phyloP scores from a whole-genome alignment of 1,284 basidiomycete genomes.

The Cutaneotrichosporon sp. region DNA sequence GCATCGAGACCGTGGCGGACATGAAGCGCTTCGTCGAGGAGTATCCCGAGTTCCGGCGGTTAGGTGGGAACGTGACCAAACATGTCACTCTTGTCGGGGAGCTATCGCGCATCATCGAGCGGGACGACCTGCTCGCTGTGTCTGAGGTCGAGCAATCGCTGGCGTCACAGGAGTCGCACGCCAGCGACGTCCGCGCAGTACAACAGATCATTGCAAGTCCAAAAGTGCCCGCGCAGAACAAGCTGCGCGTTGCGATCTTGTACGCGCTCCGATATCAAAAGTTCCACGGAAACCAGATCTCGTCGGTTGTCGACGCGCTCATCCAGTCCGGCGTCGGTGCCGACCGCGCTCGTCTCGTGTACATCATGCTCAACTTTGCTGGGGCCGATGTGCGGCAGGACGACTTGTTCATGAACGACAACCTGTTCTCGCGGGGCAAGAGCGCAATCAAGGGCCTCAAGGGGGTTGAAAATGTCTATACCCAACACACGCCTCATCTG shows the following conservation, averaged over 20 bases:
- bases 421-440: conserved; percentile 87
- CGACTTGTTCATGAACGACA: conserved; percentile 94
- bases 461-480: conserved; percentile 99
- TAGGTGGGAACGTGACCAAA: conserved; percentile 97
- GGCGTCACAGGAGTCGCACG: conserved; percentile 78
- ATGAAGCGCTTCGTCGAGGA: conserved; percentile 99
- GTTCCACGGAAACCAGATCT: conserved; percentile 76
- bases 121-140: conserved; percentile 78
- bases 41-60: conserved; percentile 93
- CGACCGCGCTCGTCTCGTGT: conserved; percentile 84
- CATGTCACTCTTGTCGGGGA: conserved; percentile 96
- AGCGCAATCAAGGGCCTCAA: conserved; percentile 93
- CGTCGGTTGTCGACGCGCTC: conserved; percentile 73
- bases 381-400: conserved; percentile 96
- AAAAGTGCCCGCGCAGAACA: conserved; percentile 68
- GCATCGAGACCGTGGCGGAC: conserved; percentile 92
- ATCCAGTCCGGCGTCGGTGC: conserved; percentile 73
- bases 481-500: conserved; percentile 92
- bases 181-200: conserved; percentile 76
- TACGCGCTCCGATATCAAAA: conserved; percentile 96
- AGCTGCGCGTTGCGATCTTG: conserved; percentile 86
- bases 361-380: conserved; percentile 86
- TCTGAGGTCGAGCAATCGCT: conserved; percentile 96
- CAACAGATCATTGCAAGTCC: conserved; percentile 65
- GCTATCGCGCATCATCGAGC: conserved; percentile 80